Evolutionary conservation across 148 eudicot genomes (phyloP).

Genomic region (Vaccinium myrtillus): DNA sequence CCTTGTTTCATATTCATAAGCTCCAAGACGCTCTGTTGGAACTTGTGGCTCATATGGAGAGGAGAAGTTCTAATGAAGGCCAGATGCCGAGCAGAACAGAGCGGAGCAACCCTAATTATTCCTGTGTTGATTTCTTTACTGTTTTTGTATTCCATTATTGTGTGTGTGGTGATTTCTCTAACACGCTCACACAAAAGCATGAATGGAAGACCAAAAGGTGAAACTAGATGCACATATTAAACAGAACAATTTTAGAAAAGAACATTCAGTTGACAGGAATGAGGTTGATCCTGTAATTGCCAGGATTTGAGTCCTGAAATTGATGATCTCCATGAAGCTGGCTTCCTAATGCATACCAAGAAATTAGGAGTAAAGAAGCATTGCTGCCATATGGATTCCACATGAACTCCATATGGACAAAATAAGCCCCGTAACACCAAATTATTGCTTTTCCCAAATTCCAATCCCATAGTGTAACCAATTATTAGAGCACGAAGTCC

Average conservation of each 20-base stretch:
- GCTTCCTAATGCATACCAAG: background rate
- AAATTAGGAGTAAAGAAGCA: background rate
- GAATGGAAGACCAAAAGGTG: background rate
- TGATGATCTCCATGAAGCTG: background rate
- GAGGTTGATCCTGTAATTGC: background rate
- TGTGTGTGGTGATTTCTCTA: no score
- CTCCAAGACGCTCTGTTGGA: background rate
- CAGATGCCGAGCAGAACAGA: no score
- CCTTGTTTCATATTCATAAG: background rate
- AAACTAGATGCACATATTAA: background rate
- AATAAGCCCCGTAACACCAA: background rate
- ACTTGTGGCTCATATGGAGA: no score
- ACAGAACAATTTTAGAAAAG: background rate
- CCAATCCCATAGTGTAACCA: background rate
- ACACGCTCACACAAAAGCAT: background rate
- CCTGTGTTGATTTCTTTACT: no score
- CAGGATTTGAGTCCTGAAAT: background rate
- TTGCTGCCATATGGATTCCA: background rate
- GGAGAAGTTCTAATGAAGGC: no score
- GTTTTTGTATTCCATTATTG: no score
- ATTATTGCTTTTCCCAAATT: background rate
- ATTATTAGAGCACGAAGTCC: background rate
- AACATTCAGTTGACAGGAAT: background rate
- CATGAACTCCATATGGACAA: background rate
- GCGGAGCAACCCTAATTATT: no score